Base-by-base conservation (phyloP, 495 filamentous ascomycete species). In the Pyrenula aspistea region DNA sequence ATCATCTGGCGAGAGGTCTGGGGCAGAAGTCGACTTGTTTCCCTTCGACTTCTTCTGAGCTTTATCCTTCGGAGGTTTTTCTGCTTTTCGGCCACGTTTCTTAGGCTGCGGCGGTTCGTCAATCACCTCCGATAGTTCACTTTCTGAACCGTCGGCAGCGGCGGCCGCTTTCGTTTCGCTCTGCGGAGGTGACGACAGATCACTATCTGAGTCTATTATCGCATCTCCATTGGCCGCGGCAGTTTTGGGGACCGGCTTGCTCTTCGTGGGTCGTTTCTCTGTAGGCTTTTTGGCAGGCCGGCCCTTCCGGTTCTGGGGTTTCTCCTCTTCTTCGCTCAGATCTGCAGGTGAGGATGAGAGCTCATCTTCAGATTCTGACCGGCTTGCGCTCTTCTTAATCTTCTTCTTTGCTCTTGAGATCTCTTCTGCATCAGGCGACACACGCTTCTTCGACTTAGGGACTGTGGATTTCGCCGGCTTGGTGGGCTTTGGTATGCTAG, bases 121-220 rank as follows among this genome's bases (percentile, higher is more conserved):
- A 22, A 88, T 60, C 15, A 95, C 74, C 1, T 82, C 76, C 4
- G 90, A 95, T 74, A 93, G 75, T 55, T 91, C 88, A 65, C 88
- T 93, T 49, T 86, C 84, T 1, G 86, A 89, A 24, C 76, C 79
- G 20, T 82, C 74, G 2, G 65, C 73, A 25, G 61, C 56, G 19
- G 63, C 56, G 19, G 55, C 58, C 24, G 66, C 4, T 42, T 42
- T 65, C 47, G 60, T 56, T 25, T 70, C 66, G 25, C 65, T 63
- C 21, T 62, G 56, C 11, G 65, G 61, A 24, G 62, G 22, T 53
- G 68, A 64, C n/a, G 60, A 36, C 15, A 57, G 61, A 8, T 63
- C 58, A 12, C 57, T 57, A 42, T 62, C 22, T 11, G 67, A 62
- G 21, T 60, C 59, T 42, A 8, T 42, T 4, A 42, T 42, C 10